These are phyloP conservation scores for Xylariaceae sp. DNA, from an alignment of 2,329 filamentous ascomycete species.

Conservation along the genomic window DNA sequence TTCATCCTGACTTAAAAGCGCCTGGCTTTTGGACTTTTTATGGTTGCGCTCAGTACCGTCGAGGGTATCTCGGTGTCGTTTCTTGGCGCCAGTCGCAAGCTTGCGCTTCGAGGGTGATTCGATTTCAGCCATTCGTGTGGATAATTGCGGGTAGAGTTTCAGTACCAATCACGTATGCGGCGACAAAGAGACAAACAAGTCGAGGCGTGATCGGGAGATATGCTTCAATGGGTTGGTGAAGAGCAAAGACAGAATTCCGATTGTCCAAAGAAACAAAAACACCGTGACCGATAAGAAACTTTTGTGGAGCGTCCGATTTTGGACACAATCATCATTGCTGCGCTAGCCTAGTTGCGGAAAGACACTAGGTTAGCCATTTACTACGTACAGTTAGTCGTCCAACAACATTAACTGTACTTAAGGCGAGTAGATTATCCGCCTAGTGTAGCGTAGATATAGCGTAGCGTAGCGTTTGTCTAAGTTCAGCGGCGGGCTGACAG, in stretches of 20 bases:
- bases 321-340: not conserved
- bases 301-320: constrained; percentile 8
- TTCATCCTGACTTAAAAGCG: not conserved
- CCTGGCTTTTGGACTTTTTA: constrained; percentile 43
- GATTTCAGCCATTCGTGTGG: constrained; percentile 1
- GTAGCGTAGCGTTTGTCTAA: too few species aligned
- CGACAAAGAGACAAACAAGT: not conserved
- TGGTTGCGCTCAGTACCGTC: constrained; percentile 41
- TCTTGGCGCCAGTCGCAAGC: constrained; percentile 18
- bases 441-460: too few species aligned
- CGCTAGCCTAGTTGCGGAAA: not conserved
- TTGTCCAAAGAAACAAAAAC: constrained; percentile 4
- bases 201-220: not conserved
- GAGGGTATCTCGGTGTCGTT: constrained; percentile 26
- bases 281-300: constrained; percentile 11
- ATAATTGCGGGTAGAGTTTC: not conserved
- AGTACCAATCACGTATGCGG: not conserved
- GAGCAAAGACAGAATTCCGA: not conserved
- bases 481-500: too few species aligned
- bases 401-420: too few species aligned
- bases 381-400: not conserved
- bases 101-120: constrained; percentile 19
- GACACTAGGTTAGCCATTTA: too few species aligned
- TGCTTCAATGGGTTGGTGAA: not conserved
- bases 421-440: not conserved